phyloP scores from a whole-genome alignment of 1,284 basidiomycete genomes.

The Ceratobasidium sp. region DNA sequence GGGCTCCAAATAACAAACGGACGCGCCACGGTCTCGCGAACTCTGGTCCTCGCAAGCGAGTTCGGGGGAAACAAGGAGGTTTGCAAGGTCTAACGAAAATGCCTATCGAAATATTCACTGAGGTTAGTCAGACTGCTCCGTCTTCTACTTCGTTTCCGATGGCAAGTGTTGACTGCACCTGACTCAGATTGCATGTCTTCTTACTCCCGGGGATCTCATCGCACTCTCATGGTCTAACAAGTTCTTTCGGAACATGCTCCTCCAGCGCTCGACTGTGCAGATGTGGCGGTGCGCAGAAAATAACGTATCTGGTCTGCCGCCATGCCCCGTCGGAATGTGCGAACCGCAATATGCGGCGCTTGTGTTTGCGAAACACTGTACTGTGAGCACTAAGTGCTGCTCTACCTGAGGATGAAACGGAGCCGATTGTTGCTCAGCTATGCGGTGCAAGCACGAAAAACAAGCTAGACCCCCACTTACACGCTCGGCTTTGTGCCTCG shows the following conservation, averaged over 20 bases:
- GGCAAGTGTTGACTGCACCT: too few species aligned
- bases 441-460: background rate
- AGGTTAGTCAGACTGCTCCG: background rate
- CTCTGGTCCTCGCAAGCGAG: background rate
- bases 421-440: background rate
- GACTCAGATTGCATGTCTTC: constrained; percentile 2
- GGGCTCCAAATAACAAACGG: background rate
- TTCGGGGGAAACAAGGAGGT: background rate
- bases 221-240: constrained; percentile 2
- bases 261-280: background rate
- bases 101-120: constrained; percentile 9
- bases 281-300: background rate
- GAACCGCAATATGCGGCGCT: constrained; percentile 28
- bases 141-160: too few species aligned
- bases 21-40: background rate
- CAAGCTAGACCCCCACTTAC: constrained; percentile 14
- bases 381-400: background rate
- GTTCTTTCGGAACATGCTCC: constrained; percentile 15
- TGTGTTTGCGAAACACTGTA: constrained; percentile 16
- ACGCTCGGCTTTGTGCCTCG: background rate
- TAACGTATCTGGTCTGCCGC: constrained; percentile 7
- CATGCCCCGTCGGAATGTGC: constrained; percentile 14
- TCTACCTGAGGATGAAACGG: too few species aligned
- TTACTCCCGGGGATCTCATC: constrained; percentile 12
- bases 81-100: constrained; percentile 14